Conservation (phyloP, 1,284 basidiomycete genomes). For the Ganoderma boninense region DNA sequence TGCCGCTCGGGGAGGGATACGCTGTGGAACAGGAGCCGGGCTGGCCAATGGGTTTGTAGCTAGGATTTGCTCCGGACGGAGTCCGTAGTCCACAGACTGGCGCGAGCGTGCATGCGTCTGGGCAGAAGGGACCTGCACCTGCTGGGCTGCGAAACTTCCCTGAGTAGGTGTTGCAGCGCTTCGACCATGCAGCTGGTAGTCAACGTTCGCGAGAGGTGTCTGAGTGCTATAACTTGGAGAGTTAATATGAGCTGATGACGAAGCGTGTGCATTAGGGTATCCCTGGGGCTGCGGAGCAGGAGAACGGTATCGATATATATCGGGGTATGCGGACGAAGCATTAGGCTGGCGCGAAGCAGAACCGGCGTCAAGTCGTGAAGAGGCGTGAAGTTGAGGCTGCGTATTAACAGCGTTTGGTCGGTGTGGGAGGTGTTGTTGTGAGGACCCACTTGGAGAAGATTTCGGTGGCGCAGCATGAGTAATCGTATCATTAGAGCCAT, state of each 20-base stretch:
- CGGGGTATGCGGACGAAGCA: constrained; percentile 42
- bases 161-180: constrained; percentile 11
- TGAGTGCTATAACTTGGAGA: constrained; percentile 29
- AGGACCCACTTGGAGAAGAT: constrained; percentile 34
- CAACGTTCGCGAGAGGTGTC: constrained; percentile 21
- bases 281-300: constrained; percentile 33
- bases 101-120: constrained; percentile 18
- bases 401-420: constrained; percentile 33
- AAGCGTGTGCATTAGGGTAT: constrained; percentile 34
- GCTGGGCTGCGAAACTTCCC: constrained; percentile 11
- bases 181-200: constrained; percentile 23
- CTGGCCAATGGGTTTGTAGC: constrained; percentile 15
- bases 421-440: constrained; percentile 36
- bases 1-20: constrained; percentile 38
- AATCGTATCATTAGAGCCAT: constrained; percentile 44
- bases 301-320: constrained; percentile 41
- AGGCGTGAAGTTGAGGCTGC: constrained; percentile 30
- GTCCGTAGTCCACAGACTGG: constrained; percentile 27
- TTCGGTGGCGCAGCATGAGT: constrained; percentile 33
- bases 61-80: constrained; percentile 25
- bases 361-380: constrained; percentile 34
- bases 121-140: constrained; percentile 6
- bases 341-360: constrained; percentile 24
- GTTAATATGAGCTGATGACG: constrained; percentile 24
- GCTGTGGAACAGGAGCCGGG: constrained; percentile 20